Conservation (phyloP, 495 filamentous ascomycete species). For the Penicillium bialowiezense region DNA sequence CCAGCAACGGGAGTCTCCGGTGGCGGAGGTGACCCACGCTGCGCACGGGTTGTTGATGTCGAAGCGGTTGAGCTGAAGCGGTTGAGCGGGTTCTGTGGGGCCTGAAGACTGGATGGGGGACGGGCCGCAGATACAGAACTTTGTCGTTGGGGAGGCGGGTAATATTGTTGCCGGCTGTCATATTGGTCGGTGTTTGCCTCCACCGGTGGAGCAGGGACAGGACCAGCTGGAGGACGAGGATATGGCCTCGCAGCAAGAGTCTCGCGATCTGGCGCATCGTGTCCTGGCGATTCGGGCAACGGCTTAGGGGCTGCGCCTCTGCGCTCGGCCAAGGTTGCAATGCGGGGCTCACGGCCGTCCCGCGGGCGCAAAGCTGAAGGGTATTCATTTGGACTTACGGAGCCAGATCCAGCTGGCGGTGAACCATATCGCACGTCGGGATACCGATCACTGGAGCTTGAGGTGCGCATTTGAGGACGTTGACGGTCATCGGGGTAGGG, state of each 20-base stretch:
- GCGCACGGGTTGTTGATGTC: slow-evolving; percentile 86
- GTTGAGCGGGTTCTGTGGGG: slow-evolving; percentile 54
- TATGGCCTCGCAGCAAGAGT: slow-evolving; percentile 54
- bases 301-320: slow-evolving; percentile 70
- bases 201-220: slow-evolving; percentile 7
- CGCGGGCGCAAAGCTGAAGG: slow-evolving; percentile 45
- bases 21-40: slow-evolving; percentile 89
- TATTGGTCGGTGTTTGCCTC: slow-evolving; percentile 38
- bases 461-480: slow-evolving; percentile 41
- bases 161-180: slow-evolving; percentile 66
- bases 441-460: slow-evolving; percentile 32
- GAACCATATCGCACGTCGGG: slow-evolving; percentile 35
- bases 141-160: slow-evolving; percentile 50
- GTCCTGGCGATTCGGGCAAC: slow-evolving; percentile 71
- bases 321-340: slow-evolving; percentile 62
- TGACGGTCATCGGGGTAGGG: slow-evolving; percentile 77
- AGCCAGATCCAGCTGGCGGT: slow-evolving; percentile 29
- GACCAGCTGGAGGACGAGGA: slow-evolving; percentile 27
- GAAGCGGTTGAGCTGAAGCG: slow-evolving; percentile 85
- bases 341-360: slow-evolving; percentile 42
- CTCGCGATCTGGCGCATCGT: slow-evolving; percentile 67
- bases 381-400: slow-evolving; percentile 40
- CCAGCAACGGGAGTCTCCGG: slow-evolving; percentile 90
- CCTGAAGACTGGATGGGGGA: slow-evolving; percentile 34
- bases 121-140: slow-evolving; percentile 27